These are phyloP conservation scores for Phialocephala sp. DNA, from an alignment of 2,329 filamentous ascomycete genomes.

Conservation along the genomic window DNA sequence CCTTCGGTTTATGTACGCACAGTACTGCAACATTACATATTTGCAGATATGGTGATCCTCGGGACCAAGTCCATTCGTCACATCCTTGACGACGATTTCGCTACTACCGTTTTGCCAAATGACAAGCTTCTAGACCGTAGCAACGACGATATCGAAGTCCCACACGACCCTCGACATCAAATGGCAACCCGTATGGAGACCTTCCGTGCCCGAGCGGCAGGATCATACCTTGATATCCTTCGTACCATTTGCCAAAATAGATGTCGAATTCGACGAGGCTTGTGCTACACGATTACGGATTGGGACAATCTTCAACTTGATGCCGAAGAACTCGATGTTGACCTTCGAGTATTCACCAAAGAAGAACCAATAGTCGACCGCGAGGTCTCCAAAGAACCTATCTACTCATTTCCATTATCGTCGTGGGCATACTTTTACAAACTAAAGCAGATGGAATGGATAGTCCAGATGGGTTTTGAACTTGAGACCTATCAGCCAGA, in stretches of 20 bases:
- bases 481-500: conserved; percentile 86
- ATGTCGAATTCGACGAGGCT: conserved; percentile 85
- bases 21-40: conserved; percentile 76
- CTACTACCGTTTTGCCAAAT: conserved; percentile 74
- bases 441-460: conserved; percentile 83
- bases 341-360: conserved; percentile 64
- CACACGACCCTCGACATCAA: conserved; percentile 74
- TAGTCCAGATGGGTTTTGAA: conserved; percentile 92
- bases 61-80: conserved; percentile 72
- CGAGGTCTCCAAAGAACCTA: conserved; percentile 55
- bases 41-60: conserved; percentile 72
- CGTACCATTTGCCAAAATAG: conserved; percentile 88
- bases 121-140: conserved; percentile 72
- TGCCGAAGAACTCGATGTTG: conserved; percentile 76
- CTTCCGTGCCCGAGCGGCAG: conserved; percentile 64
- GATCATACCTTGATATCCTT: conserved; percentile 83
- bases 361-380: conserved; percentile 64
- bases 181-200: conserved; percentile 76
- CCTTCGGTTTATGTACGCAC: conserved; percentile 85
- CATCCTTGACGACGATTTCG: conserved; percentile 83
- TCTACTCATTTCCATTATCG: conserved; percentile 75
- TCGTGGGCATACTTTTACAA: conserved; percentile 94
- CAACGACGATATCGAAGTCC: conserved; percentile 78
- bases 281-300: conserved; percentile 81
- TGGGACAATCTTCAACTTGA: conserved; percentile 87